Base-by-base conservation (phyloP, 495 filamentous ascomycete species). In the Cetradonia linearis region DNA sequence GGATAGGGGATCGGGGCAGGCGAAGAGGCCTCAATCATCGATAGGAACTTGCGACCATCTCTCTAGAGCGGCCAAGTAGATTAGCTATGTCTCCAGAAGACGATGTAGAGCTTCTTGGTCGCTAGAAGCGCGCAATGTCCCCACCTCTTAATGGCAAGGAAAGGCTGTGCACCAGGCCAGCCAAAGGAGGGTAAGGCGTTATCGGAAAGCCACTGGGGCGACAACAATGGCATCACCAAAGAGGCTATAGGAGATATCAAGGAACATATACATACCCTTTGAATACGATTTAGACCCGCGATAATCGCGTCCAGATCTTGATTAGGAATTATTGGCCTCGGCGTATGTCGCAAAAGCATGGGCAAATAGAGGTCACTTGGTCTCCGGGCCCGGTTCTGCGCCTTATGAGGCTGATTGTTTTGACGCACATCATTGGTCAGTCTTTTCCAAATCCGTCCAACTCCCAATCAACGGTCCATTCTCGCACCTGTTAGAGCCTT, bases 251-350 rank as follows among this genome's bases (percentile, higher is more conserved):
- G 7, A 47, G 37, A 33, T n/a, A 47, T 9, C 27, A 40, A 14
- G 9, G 53, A 34, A 25, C 37, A 36, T 25, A 44, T 48, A 61
- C 59, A 47, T 61, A 61, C 59, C 50, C 42, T 61, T 28, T 7
- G 50, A 61, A 33, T 36, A 49, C 38, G 23, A 3, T 42, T 40
- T 42, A 55, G 48, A 60, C 25, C 54, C 54, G 60, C 60, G 55
- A 58, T 62, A 57, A 58, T 62, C 61, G 61, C 61, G 61, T 62
- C 50, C 46, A 42, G 48, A 52, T 52, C 38, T 59, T 28, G 58
- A 59, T 40, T 56, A 40, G 38, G 54, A 38, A 56, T 56, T 56
- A 56, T 53, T 59, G 58, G 58, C 44, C 58, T 52, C 31, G 42
- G 42, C 42, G 42, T 36, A 46, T 50, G 58, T 49, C 58, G 50